Evolutionary conservation across 1,139 yeast genomes (phyloP).

Genomic region (Lodderomyces parapsilosis): DNA sequence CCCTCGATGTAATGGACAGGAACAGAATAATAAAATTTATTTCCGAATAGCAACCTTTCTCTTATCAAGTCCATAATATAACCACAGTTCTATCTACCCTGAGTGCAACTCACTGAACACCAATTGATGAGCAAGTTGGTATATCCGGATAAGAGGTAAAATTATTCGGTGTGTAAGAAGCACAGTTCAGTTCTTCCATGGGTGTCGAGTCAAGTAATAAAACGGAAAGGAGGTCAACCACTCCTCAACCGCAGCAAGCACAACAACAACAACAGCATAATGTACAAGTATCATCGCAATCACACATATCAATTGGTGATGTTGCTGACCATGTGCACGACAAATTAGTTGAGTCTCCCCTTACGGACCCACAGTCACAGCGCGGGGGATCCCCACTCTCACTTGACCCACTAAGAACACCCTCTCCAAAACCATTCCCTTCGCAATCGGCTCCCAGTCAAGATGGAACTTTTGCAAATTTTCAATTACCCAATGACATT

Average conservation of each 20-base stretch:
- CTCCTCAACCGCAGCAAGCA: slow-evolving; percentile 4
- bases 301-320: not conserved
- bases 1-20: not conserved
- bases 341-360: not conserved
- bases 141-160: not conserved
- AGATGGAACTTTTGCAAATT: slow-evolving; percentile 8
- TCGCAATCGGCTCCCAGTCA: not conserved
- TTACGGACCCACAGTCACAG: not conserved
- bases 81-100: not conserved
- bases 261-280: not conserved
- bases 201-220: not conserved
- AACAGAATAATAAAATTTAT: not conserved
- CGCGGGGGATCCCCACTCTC: not conserved
- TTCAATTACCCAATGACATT: slow-evolving; percentile 19
- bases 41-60: not conserved
- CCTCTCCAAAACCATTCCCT: slow-evolving; percentile 1
- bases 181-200: too few relatives aligned
- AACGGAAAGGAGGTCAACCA: slow-evolving; percentile 1
- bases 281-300: not conserved
- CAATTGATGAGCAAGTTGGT: not conserved
- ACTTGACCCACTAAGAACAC: slow-evolving; percentile 3
- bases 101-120: not conserved
- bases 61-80: not conserved
- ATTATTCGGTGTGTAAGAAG: not conserved
- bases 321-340: not conserved